These are phyloP conservation scores for Ustilago esculenta DNA, from an alignment of 1,284 basidiomycete species.

Conservation along the genomic window DNA sequence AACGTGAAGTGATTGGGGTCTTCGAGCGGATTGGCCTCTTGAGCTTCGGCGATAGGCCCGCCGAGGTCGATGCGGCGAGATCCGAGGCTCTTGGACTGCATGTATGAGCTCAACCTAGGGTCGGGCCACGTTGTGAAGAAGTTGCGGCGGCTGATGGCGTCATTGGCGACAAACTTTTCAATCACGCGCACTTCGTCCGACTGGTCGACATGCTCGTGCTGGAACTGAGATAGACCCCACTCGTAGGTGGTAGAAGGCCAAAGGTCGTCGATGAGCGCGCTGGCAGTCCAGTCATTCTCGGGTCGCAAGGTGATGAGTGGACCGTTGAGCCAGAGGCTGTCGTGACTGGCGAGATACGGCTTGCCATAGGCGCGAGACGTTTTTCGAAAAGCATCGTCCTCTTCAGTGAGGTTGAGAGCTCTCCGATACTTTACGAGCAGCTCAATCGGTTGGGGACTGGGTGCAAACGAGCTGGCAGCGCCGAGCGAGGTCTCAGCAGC, in stretches of 20 bases:
- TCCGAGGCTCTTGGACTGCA: conserved; percentile 42
- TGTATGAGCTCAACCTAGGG: conserved; percentile 59
- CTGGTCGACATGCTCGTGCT: conserved; percentile 34
- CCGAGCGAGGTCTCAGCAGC: conserved; percentile 39
- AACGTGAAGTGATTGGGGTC: conserved; percentile 66
- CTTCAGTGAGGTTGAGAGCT: conserved; percentile 18
- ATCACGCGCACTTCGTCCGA: conserved; percentile 45
- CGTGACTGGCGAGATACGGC: conserved; percentile 34
- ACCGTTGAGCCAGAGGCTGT: conserved; percentile 64
- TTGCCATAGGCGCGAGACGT: conserved; percentile 17
- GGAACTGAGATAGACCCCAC: conserved; percentile 71
- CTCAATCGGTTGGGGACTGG: conserved; percentile 50
- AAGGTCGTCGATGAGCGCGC: conserved; percentile 72
- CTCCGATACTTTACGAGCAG: conserved; percentile 42
- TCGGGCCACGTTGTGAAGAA: conserved; percentile 72
- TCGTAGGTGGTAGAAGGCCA: conserved; percentile 80
- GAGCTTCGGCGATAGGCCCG: not conserved
- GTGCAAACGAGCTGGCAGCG: not conserved
- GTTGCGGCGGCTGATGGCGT: conserved; percentile 40
- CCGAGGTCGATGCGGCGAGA: conserved; percentile 16
- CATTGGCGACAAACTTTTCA: conserved; percentile 44
- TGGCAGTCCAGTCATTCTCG: conserved; percentile 76
- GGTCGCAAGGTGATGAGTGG: conserved; percentile 60
- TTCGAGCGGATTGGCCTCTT: conserved; percentile 54
- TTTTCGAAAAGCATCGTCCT: conserved; percentile 21